Conservation (phyloP, 495 filamentous ascomycete genomes). For the Penicillium pancosmium region DNA sequence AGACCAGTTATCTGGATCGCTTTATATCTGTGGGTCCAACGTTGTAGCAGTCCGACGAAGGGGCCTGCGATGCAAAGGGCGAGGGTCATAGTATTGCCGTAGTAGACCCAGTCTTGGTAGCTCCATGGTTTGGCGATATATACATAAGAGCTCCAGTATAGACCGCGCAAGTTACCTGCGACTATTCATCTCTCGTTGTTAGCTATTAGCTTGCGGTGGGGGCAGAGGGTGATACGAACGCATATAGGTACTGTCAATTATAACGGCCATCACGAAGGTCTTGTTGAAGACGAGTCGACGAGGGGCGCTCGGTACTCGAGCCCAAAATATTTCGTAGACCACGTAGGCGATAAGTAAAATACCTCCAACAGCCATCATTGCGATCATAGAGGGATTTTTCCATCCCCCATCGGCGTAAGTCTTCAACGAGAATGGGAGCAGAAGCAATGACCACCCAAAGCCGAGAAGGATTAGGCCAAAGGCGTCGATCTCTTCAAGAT, state of each 20-base stretch:
- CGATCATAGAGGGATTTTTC: conserved; percentile 17
- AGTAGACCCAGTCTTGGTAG: conserved; percentile 18
- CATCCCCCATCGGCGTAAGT: conserved; percentile 31
- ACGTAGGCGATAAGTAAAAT: conserved; percentile 13
- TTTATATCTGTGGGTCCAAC: conserved; percentile 26
- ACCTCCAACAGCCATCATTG: conserved; percentile 15
- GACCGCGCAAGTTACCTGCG: conserved; percentile 7
- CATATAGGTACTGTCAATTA: conserved; percentile 18
- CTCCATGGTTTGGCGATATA: conserved; percentile 19
- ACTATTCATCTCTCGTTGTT: not conserved
- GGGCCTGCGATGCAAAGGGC: conserved; percentile 9
- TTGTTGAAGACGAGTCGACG: conserved; percentile 16
- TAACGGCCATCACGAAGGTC: conserved; percentile 12
- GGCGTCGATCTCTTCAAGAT: conserved; percentile 15
- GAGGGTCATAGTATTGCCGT: conserved; percentile 9
- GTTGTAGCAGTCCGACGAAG: conserved; percentile 12
- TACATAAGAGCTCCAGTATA: conserved; percentile 17
- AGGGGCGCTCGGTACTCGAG: conserved; percentile 4
- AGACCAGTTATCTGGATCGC: conserved; percentile 29
- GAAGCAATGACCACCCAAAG: conserved; percentile 56
- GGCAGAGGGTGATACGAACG: not conserved
- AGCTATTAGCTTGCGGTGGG: not conserved
- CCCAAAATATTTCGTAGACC: conserved; percentile 8
- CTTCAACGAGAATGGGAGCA: conserved; percentile 58
- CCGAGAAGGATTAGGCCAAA: conserved; percentile 55